Conservation (phyloP, 768 basidiomycete species). For the Boletus reticuloceps region DNA sequence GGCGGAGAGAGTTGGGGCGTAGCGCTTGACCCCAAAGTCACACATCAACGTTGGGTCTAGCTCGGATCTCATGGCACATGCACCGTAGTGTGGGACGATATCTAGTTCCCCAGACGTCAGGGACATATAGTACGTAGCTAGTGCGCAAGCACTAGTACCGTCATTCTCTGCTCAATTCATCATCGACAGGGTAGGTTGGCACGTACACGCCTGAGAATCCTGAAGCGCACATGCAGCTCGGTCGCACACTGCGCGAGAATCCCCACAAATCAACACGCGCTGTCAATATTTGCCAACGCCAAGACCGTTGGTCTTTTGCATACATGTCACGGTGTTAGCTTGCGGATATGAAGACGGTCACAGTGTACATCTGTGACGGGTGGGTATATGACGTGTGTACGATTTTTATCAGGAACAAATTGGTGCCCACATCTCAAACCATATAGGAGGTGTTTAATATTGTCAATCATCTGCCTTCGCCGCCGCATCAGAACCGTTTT, state of each 20-base stretch:
- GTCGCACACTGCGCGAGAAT: neutral
- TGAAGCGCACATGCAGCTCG: neutral
- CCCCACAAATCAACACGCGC: neutral
- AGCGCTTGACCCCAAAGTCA: too few species aligned
- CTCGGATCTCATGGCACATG: neutral
- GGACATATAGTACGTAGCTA: neutral
- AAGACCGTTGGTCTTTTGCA: neutral
- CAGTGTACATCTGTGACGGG: too few species aligned
- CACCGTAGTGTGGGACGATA: neutral
- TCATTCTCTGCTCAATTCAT: neutral
- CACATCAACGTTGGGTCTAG: neutral
- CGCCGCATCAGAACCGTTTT: neutral
- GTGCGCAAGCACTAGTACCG: neutral
- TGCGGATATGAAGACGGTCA: conserved; percentile 6
- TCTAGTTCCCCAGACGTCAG: neutral
- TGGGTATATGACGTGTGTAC: too few species aligned
- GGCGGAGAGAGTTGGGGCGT: neutral
- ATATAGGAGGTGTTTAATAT: neutral
- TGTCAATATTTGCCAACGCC: neutral
- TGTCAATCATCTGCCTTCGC: neutral
- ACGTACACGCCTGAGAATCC: neutral
- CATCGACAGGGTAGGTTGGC: neutral
- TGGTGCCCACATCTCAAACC: neutral
- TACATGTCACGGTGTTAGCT: neutral
- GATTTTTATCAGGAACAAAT: neutral